These are phyloP conservation scores for Alloteropsis semialata DNA, from an alignment of 176 grass and related monocot genomes.

Conservation along the genomic window DNA sequence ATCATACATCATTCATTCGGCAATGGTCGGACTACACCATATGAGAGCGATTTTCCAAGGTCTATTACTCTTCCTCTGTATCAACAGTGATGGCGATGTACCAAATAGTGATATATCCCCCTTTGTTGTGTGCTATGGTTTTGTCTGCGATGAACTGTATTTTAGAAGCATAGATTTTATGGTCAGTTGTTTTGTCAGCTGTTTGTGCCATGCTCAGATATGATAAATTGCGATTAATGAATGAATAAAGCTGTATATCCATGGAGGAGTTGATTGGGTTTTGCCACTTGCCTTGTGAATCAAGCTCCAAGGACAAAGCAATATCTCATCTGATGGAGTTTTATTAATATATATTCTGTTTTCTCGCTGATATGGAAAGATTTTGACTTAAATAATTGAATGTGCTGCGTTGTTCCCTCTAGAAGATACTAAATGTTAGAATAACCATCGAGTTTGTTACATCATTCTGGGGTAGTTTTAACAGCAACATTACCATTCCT, in stretches of 20 bases:
- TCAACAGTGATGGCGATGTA: not conserved
- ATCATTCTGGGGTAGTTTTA: not conserved
- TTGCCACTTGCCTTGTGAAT: not conserved
- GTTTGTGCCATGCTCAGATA: not conserved
- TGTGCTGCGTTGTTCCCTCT: not conserved
- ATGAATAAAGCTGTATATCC: constrained; percentile 17
- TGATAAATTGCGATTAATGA: not conserved
- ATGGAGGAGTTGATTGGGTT: not conserved
- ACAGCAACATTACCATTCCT: not conserved
- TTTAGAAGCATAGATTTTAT: constrained; percentile 13
- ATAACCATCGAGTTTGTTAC: not conserved
- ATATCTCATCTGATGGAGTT: not conserved
- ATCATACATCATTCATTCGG: constrained; percentile 92
- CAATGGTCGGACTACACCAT: constrained; percentile 94
- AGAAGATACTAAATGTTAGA: not conserved
- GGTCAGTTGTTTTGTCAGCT: constrained; percentile 18
- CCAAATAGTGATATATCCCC: not conserved
- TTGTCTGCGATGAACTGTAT: not conserved
- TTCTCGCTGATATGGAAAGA: not conserved
- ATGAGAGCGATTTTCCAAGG: constrained; percentile 27
- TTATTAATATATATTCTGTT: not conserved
- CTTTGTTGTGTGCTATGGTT: constrained; percentile 12
- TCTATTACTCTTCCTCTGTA: constrained; percentile 33
- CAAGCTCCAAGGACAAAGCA: not conserved
- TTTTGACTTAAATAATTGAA: not conserved